Conservation (phyloP, 768 basidiomycete species). For the Erythrobasidium yunnanense region DNA sequence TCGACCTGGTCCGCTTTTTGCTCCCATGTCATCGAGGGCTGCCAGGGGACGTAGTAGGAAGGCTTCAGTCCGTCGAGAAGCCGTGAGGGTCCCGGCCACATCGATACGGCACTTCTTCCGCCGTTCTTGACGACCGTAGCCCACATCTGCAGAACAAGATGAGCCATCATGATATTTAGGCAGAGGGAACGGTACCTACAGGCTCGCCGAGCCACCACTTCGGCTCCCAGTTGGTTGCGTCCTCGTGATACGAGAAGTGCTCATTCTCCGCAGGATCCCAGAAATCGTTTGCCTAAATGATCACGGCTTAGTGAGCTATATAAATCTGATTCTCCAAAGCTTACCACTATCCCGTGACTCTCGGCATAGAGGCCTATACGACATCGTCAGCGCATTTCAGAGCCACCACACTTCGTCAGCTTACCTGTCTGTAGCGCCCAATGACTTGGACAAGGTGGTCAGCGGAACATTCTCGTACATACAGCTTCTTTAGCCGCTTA, state of each 20-base stretch:
- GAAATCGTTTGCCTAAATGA: constrained; percentile 84
- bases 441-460: constrained; percentile 57
- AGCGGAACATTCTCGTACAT: not conserved
- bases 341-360: constrained; percentile 82
- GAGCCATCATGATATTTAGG: not conserved
- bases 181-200: constrained; percentile 45
- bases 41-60: constrained; percentile 8
- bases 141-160: constrained; percentile 59
- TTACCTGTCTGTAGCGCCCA: constrained; percentile 88
- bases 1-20: constrained; percentile 68
- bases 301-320: too few relatives aligned
- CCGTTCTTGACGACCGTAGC: constrained; percentile 68
- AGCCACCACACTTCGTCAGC: too few relatives aligned
- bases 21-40: constrained; percentile 55
- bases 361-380: constrained; percentile 77
- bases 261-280: constrained; percentile 59
- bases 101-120: constrained; percentile 68
- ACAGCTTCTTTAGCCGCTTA: not conserved
- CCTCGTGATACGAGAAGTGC: constrained; percentile 63
- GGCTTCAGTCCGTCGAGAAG: not conserved
- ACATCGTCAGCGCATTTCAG: too few relatives aligned
- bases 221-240: constrained; percentile 54
- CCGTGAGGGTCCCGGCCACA: constrained; percentile 57
- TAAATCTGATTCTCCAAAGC: too few relatives aligned
- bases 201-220: constrained; percentile 86